Conservation (phyloP, 345 rosid genomes). For the Gynandropsis gynandra region DNA sequence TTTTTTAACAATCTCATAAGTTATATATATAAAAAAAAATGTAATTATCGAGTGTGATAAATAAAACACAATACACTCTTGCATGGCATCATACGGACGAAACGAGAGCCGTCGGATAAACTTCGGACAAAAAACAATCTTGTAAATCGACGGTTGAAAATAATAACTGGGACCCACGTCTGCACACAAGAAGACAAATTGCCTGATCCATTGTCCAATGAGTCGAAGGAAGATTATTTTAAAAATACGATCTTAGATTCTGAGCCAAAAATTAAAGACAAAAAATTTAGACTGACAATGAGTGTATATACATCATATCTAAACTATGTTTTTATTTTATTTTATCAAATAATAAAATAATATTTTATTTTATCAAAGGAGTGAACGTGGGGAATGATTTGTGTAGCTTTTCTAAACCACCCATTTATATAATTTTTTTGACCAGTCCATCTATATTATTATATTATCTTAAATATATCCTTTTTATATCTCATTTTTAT, state of each 20-base stretch:
- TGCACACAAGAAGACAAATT: conserved; percentile 1
- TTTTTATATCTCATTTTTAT: no score
- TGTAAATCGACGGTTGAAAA: conserved; percentile 2
- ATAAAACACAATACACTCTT: no score
- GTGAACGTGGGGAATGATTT: conserved; percentile 29
- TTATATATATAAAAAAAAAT: no score
- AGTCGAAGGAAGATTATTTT: conserved; percentile 8
- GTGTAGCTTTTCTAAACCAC: conserved; percentile 16
- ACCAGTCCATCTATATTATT: background rate
- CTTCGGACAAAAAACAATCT: background rate
- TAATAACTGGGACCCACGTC: background rate
- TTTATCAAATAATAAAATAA: conserved; percentile 11
- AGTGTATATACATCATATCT: no score
- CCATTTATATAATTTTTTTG: background rate
- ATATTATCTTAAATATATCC: background rate
- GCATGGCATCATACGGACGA: no score
- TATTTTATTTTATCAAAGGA: background rate
- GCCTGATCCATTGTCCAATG: conserved; percentile 14
- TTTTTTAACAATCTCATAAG: no score
- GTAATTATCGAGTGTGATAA: no score
- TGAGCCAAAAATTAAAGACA: conserved; percentile 20
- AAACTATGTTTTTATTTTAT: background rate
- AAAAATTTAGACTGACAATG: no score
- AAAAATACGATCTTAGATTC: background rate
- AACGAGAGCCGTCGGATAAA: conserved; percentile 2